Base-by-base conservation (phyloP, 257 asterid genomes). In the Jaltomata sinuosa region DNA sequence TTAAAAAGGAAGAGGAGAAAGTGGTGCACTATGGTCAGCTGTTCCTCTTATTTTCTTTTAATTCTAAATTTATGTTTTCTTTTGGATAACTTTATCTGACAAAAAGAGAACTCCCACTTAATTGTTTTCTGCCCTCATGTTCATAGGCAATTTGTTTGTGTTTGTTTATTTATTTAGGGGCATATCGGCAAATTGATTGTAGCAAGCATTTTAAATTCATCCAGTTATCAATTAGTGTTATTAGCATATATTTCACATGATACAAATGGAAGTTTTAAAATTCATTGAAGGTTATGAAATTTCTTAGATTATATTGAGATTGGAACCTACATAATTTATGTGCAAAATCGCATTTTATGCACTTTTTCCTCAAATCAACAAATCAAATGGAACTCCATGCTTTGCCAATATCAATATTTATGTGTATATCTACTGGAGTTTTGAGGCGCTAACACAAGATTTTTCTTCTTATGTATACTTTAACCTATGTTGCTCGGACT, bases 1-100 rank as follows among this genome's bases (percentile, higher is more conserved):
- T 96, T 18, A 96, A 94, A 86, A 94, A 91, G 79, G 97, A 89
- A 87, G 91, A 86, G 8, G 99, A 96, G 87, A 96, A 90, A 89
- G 76, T 93, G 64, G 87, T 84, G 83, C 86, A 55, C 82, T 94
- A 89, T 68, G 93, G 99, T 96, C 76, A 71, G 98, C 83, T 87
- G 77, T 55, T 82, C 19, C 3, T 65, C 22, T 53, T 22, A 19
- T 59, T 11, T 5, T 69, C 62, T 25, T 47, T 49, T 27, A 8
- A 19, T 65, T 40, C 65, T 47, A 22, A 64, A 65, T 47, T 10
- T 31, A 82, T 29, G 40, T 40, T 67, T 29, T 76, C 25, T 76
- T 76, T 1, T 47, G 1, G 40, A 76, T 25, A 22, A 22, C 57
- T 7, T 65, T 15, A 31, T 76, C 25, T 47, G 42, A 27, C 8